Evolutionary conservation across 441 rosid genomes (phyloP), one percentile per base, ranked within the genome.

Genomic region (Brassica hybrid): DNA sequence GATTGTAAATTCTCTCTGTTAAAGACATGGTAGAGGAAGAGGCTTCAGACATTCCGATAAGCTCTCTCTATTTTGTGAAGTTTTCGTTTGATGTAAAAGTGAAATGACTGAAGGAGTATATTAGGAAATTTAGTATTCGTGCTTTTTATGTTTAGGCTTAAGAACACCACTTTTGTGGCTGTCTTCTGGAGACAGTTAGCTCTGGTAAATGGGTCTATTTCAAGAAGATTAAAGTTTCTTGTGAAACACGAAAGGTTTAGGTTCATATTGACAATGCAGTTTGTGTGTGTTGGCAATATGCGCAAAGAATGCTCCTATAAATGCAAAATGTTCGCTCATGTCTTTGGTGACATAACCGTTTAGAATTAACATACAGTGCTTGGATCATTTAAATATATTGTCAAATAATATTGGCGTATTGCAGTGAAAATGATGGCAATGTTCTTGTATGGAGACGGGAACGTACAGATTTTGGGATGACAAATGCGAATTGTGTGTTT

Each of bases 1-100:
- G 82, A 50, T 62, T 61, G 54, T 64, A 71, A 19, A 83, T 14
- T 72, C 80, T 84, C 57, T 83, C 77, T 56, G 70, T 41, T 30
- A 83, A 65, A 48, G 72, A 72, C 67, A 78, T 17, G 34, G 67
- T 0, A 50, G 67, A 18, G 11, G 67, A 0, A 50, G 67, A 18
- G 11, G 67, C 56, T 73, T 43, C 77, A 71, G 67, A 71, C 73
- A 72, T 72, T 57, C 12, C 2, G 23, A 21, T 30, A 56, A 64
- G 17, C 23, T 50, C 27, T 54, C 65, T 52, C 57, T 45, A 45
- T 7, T 7, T 36, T 36, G 45, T 50, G 70, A 69, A 70, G 65
- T 45, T n/a, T 13, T 68, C 4, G 70, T 36, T 62, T 62, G 65
- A 52, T 52, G 50, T 48, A 60, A 32, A 78, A 60, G 48, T 72